Base-by-base conservation (phyloP, 2,329 filamentous ascomycete genomes). In the Aspergillus fischeri region DNA sequence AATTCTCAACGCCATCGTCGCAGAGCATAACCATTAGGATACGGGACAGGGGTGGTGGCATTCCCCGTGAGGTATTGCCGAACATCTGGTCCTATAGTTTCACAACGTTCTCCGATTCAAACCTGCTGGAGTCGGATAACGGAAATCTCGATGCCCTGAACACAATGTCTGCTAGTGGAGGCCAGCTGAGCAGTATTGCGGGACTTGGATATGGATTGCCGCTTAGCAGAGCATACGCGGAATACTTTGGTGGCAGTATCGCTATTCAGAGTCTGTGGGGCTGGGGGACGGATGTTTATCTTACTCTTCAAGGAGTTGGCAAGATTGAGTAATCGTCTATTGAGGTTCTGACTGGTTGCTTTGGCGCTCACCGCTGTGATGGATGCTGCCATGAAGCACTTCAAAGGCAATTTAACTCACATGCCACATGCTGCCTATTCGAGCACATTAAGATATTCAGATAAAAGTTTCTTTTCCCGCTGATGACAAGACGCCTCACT, bases 41-140 rank as follows among this genome's bases (percentile, higher is more conserved):
- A 65, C 87, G 94, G 8, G 94, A 99, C 71, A 87, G 92, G n/a
- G 94, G 94, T 51, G 93, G 93, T 45, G 94, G 94, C 38, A 97
- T 99, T 55, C 84, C 86, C 0, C 90, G 92, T 0, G 90, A 92
- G 17, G 87, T 94, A 28, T 78, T 94, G 35, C 86, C 88, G 4
- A 88, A 93, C 64, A 92, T 99, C 57, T 99, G 94, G 92, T 92
- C 92, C 6, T 99, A 97, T 73, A 94, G 90, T 61, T 99, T 97
- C 73, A 97, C 93, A 21, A 99, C 94, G 0, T 97, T 97, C 74
- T 88, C 85, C 56, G 90, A 91, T 24, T 82, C 87, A 54, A 75
- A 83, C 63, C 70, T 80, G 65, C 68, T 77, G 3, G 65, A 74
- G 5, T 73, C 75, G 2, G 75, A 84, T 60, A 79, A 84, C 56